Base-by-base conservation (phyloP, 495 filamentous ascomycete genomes). In the Letharia lupina region DNA sequence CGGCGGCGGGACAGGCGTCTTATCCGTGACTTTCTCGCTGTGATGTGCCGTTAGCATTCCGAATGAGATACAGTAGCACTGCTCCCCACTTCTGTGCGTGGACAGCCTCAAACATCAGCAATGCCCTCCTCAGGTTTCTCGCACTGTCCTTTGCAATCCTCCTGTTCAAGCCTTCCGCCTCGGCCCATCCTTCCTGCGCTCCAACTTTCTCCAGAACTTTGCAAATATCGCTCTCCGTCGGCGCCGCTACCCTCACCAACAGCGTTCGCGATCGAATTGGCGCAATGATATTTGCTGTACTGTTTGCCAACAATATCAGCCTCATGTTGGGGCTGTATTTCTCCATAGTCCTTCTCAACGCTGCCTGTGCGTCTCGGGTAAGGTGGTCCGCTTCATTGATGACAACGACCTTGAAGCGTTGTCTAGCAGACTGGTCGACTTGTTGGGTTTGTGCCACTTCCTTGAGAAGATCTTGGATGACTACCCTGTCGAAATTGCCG, bases 381-480 rank as follows among this genome's bases (percentile, higher is more conserved):
- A 98, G 79, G 71, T 96, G 89, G 71, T 98, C 95, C n/a, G 94
- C 94, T 78, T 98, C 94, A 72, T 98, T 98, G 80, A 98, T 96
- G 45, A 98, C 92, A 3, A 98, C 95, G 16, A 98, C 91, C 79
- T 98, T 98, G 80, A 98, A 98, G 56, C 86, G 83, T 74, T 98
- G 94, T 73, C 86, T 89, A 39, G 95, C 94, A 10, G 83, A 76
- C 65, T 90, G 82, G 74, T 98, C 94, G 18, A 98, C 95, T 77
- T 98, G 95, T 77, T 98, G 95, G 37, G 94, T 98, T 77, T 98
- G 94, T 44, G 95, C 94, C 13, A 98, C 92, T 76, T 98, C 94
- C 75, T 98, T 98, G 41, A 98, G 83, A 52, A 98, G 80, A 74
- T 96, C 93, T 73, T 98, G 95, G 18, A 98, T 78, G 13, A 98